Evolutionary conservation across 495 filamentous ascomycete genomes (phyloP).

Genomic region (Apodospora peruviana): DNA sequence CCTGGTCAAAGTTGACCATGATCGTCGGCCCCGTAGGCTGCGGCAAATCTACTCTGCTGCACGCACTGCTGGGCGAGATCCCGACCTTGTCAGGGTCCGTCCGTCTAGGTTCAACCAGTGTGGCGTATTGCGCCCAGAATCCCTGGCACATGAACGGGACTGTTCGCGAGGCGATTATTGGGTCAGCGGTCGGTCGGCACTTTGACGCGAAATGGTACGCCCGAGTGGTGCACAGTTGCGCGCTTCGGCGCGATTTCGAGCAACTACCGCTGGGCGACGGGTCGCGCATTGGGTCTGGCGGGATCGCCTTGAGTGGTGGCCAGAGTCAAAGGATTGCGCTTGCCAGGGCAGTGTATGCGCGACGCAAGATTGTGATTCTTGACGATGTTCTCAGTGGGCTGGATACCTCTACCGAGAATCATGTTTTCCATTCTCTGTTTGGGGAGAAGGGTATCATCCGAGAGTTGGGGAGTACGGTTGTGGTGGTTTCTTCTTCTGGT

Average conservation of each 20-base stretch:
- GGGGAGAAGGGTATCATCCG: slow-evolving; percentile 45
- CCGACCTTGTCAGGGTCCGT: slow-evolving; percentile 31
- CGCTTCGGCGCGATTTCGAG: slow-evolving; percentile 28
- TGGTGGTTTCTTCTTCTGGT: slow-evolving; percentile 34
- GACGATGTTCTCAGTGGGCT: slow-evolving; percentile 43
- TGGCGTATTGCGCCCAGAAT: slow-evolving; percentile 28
- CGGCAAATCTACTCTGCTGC: slow-evolving; percentile 57
- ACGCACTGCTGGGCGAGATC: slow-evolving; percentile 53
- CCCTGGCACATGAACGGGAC: slow-evolving; percentile 33
- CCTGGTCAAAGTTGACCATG: slow-evolving; percentile 33
- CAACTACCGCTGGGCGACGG: slow-evolving; percentile 27
- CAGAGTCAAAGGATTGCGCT: slow-evolving; percentile 34
- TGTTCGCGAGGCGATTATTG: slow-evolving; percentile 31
- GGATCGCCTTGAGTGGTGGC: slow-evolving; percentile 32
- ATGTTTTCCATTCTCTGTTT: slow-evolving; percentile 51
- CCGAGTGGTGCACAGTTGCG: slow-evolving; percentile 32
- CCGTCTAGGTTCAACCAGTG: slow-evolving; percentile 13
- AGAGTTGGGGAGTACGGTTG: slow-evolving; percentile 41
- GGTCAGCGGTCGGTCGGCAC: slow-evolving; percentile 6
- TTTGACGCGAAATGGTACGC: slow-evolving; percentile 34
- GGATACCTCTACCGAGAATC: slow-evolving; percentile 52
- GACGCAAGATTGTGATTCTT: slow-evolving; percentile 14
- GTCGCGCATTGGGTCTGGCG: slow-evolving; percentile 28
- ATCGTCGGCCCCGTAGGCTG: slow-evolving; percentile 56
- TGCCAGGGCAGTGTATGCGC: slow-evolving; percentile 20